phyloP scores from a whole-genome alignment of 768 basidiomycete genomes.

The Artomyces pyxidatus region DNA sequence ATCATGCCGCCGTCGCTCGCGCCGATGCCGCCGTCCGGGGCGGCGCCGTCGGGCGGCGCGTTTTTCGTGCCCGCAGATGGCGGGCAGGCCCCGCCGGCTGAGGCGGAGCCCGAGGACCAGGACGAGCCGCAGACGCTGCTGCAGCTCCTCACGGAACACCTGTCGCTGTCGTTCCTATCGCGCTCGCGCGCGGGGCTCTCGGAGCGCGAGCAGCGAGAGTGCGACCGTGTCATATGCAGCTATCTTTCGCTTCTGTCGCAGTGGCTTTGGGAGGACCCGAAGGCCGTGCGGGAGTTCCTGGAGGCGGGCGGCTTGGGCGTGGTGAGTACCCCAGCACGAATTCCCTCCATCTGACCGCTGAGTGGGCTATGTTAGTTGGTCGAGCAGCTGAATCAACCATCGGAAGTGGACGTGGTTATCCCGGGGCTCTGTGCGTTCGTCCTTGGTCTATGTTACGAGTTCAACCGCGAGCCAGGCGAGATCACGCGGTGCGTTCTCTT shows the following conservation, averaged over 20 bases:
- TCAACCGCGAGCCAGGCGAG: conserved; percentile 90
- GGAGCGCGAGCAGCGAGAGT: conserved; percentile 71
- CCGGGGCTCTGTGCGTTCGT: conserved; percentile 89
- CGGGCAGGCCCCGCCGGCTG: conserved; percentile 21
- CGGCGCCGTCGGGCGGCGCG: conserved; percentile 28
- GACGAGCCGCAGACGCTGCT: conserved; percentile 71
- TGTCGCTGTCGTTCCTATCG: conserved; percentile 79
- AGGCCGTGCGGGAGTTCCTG: conserved; percentile 80
- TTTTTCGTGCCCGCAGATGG: conserved; percentile 77
- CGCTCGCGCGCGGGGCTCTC: conserved; percentile 60
- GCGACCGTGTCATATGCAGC: conserved; percentile 82
- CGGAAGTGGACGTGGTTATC: conserved; percentile 77
- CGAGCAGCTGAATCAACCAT: conserved; percentile 87
- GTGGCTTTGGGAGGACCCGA: conserved; percentile 97
- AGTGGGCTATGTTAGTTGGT: conserved; percentile 53
- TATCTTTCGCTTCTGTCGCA: conserved; percentile 79
- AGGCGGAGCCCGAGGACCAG: conserved; percentile 36
- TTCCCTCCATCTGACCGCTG: conserved; percentile 1
- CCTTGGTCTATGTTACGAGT: conserved; percentile 92
- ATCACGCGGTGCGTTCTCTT: conserved; percentile 66
- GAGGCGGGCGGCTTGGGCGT: conserved; percentile 86
- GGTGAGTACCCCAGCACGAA: conserved; percentile 41
- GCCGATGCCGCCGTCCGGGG: conserved; percentile 18
- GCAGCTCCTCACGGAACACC: conserved; percentile 81
- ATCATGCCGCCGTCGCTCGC: conserved; percentile 42